phyloP scores from a whole-genome alignment of 2,329 filamentous ascomycete species.

The Fusarium miscanthi region DNA sequence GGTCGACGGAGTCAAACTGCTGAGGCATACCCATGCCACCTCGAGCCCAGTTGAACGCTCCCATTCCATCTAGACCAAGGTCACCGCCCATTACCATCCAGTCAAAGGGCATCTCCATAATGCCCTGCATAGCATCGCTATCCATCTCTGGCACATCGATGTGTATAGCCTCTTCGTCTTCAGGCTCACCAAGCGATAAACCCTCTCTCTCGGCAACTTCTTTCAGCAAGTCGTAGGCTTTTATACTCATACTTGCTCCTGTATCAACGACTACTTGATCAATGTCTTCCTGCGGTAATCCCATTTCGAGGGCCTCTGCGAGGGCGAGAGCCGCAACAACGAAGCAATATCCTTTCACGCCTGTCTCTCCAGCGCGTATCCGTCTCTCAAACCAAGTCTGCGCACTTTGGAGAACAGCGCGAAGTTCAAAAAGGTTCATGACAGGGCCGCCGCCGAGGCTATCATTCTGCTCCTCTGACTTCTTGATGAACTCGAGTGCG shows the following conservation, averaged over 20 bases:
- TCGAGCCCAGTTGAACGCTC: conserved; percentile 31
- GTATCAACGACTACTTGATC: conserved; percentile 47
- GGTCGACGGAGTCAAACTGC: conserved; percentile 31
- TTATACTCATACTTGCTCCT: conserved; percentile 41
- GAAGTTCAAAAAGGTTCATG: conserved; percentile 49
- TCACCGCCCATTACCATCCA: conserved; percentile 39
- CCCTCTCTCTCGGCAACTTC: conserved; percentile 48
- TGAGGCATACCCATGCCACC: conserved; percentile 16
- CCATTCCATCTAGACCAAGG: conserved; percentile 40
- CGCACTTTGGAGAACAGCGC: conserved; percentile 45
- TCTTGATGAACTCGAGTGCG: conserved; percentile 58
- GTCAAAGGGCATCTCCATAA: conserved; percentile 43
- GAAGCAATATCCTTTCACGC: conserved; percentile 56
- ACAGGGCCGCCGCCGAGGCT: conserved; percentile 47
- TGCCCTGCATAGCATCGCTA: conserved; percentile 34
- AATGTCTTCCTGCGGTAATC: conserved; percentile 45
- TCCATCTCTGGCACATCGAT: conserved; percentile 7
- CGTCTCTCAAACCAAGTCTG: conserved; percentile 49
- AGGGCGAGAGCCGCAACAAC: conserved; percentile 48
- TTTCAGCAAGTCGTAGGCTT: conserved; percentile 48
- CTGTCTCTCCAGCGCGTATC: conserved; percentile 57
- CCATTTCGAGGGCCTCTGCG: conserved; percentile 49
- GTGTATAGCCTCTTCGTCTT: conserved; percentile 12
- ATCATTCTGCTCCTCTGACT: conserved; percentile 55
- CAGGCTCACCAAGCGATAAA: conserved; percentile 6